These are phyloP conservation scores for Zasmidium angulare DNA, from an alignment of 2,329 filamentous ascomycete genomes.

Conservation along the genomic window DNA sequence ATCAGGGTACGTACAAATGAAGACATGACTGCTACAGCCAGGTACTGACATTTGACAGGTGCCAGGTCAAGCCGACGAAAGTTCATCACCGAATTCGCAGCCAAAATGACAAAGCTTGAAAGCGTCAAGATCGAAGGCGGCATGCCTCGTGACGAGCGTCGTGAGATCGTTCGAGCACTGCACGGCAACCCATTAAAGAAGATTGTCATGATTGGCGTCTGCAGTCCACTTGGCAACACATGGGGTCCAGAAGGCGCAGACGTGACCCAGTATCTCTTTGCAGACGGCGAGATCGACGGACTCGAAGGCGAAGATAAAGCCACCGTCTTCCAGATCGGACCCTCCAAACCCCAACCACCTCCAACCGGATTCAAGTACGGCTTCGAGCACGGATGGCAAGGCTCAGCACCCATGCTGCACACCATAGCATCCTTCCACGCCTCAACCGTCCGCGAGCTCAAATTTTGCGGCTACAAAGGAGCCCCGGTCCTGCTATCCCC, in stretches of 20 bases:
- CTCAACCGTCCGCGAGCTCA: conserved; percentile 44
- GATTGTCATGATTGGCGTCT: conserved; percentile 47
- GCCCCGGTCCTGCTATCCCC: conserved; percentile 41
- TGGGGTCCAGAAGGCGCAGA: conserved; percentile 42
- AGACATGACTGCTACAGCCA: neutral
- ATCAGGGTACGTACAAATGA: neutral
- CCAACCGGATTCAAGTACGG: conserved; percentile 32
- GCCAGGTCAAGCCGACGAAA: conserved; percentile 25
- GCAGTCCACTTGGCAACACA: conserved; percentile 45
- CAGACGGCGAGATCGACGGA: conserved; percentile 21
- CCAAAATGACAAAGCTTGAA: conserved; percentile 42
- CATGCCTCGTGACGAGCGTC: conserved; percentile 48
- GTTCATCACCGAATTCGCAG: conserved; percentile 45
- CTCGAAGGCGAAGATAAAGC: conserved; percentile 36
- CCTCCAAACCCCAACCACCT: conserved; percentile 16
- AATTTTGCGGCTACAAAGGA: conserved; percentile 50
- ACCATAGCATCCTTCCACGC: conserved; percentile 44
- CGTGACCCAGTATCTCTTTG: conserved; percentile 18
- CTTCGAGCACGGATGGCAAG: conserved; percentile 43
- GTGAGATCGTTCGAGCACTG: conserved; percentile 46
- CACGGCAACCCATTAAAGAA: conserved; percentile 44
- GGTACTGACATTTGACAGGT: neutral
- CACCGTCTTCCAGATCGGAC: conserved; percentile 26
- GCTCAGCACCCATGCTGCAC: conserved; percentile 41
- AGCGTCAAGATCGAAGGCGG: conserved; percentile 50